Conservation (phyloP, 2,329 filamentous ascomycete species). For the Penicillium sp. region DNA sequence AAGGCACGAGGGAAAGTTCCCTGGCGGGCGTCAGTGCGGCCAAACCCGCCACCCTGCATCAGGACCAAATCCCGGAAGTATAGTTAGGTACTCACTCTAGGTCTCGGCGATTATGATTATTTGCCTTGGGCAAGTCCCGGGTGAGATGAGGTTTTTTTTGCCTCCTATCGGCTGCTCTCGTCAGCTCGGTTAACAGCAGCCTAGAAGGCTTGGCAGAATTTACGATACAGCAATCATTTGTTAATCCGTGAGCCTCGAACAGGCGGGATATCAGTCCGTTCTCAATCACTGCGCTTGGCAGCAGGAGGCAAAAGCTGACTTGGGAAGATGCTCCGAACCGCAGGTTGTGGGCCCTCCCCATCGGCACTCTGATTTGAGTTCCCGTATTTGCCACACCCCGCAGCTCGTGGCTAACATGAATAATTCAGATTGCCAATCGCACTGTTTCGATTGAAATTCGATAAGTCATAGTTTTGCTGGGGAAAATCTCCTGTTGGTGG, state of each 20-base stretch:
- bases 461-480: not conserved
- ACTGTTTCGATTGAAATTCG: not conserved
- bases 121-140: no score
- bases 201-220: no score
- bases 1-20: no score
- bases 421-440: not conserved
- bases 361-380: not conserved
- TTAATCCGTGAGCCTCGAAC: not conserved
- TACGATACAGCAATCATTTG: no score
- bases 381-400: not conserved
- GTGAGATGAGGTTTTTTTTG: no score
- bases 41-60: no score
- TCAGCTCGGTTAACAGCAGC: no score
- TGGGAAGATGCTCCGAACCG: not conserved
- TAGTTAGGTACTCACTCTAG: no score
- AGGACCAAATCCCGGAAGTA: no score
- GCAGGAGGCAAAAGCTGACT: not conserved
- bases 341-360: not conserved
- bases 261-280: not conserved
- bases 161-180: no score
- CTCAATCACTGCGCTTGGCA: not conserved
- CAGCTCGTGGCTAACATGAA: not conserved
- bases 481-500: not conserved
- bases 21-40: no score
- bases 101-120: no score